A percentile compares a stretch with the other conserved stretches of the same genome.
These are phyloP conservation scores for Plenodomus biglobosus DNA, from an alignment of 2,329 filamentous ascomycete species.

Conservation along the genomic window DNA sequence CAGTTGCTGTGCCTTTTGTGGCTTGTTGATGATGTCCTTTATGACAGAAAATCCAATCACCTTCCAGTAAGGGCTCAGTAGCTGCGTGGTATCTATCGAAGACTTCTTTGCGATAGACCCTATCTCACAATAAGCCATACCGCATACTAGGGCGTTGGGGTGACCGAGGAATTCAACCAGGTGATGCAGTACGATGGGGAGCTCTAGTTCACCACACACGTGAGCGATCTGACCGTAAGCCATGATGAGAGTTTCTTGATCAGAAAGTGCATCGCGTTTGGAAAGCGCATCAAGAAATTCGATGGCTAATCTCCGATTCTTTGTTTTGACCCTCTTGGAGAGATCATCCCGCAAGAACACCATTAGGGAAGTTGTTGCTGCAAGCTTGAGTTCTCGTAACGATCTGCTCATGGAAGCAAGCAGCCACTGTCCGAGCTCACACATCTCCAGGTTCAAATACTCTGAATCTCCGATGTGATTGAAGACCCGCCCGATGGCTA, in stretches of 20 bases:
- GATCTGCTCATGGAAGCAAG: conserved; percentile 81
- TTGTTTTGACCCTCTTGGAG: conserved; percentile 52
- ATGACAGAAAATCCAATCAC: conserved; percentile 79
- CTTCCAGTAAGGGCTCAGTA: conserved; percentile 88
- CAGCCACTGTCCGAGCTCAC: conserved; percentile 75
- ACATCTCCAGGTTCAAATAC: conserved; percentile 67
- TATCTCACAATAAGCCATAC: conserved; percentile 81
- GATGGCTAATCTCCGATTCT: conserved; percentile 70
- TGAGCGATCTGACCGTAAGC: conserved; percentile 83
- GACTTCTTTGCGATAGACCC: conserved; percentile 69
- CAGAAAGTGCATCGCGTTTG: conserved; percentile 64
- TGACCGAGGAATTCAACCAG: conserved; percentile 87
- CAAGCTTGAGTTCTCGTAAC: conserved; percentile 78
- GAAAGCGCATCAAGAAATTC: conserved; percentile 72
- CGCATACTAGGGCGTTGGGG: conserved; percentile 74
- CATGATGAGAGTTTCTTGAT: conserved; percentile 82
- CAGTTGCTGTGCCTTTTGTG: conserved; percentile 78
- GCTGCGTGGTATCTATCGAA: conserved; percentile 62
- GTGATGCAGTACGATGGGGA: conserved; percentile 81
- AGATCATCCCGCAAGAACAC: conserved; percentile 62
- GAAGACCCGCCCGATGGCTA: conserved; percentile 64
- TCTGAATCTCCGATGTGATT: conserved; percentile 63
- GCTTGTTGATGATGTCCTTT: conserved; percentile 75
- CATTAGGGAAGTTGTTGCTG: conserved; percentile 69
- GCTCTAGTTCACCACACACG: conserved; percentile 74